These are phyloP conservation scores for Eucalyptus sp. DNA, from an alignment of 345 rosid genomes.

Conservation along the genomic window DNA sequence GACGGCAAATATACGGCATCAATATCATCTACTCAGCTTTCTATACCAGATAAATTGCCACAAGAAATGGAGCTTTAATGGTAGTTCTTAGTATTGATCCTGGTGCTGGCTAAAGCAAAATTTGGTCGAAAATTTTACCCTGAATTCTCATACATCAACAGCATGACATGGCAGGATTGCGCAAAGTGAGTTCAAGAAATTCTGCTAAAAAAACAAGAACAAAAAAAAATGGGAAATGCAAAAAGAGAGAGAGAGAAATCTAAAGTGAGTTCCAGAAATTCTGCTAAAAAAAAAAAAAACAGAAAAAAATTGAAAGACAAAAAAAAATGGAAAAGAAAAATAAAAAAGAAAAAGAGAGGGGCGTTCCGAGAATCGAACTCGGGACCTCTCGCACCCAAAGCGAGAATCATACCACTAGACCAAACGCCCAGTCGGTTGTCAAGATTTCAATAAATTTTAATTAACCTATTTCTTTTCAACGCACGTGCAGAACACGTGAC, in stretches of 20 bases:
- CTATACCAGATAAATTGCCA: neutral
- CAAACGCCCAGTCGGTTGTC: conserved; percentile 31
- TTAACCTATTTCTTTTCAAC: fast-evolving
- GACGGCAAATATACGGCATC: no score
- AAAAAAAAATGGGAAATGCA: no score
- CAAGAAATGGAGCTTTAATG: neutral
- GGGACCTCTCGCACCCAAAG: conserved; percentile 98
- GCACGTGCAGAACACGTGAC: neutral
- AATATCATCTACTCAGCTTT: neutral
- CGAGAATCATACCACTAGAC: conserved; percentile 96
- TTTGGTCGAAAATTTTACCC: neutral
- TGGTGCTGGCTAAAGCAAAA: neutral
- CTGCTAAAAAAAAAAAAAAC: no score
- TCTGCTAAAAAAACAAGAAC: neutral
- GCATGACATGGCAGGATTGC: neutral
- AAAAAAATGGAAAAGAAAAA: no score
- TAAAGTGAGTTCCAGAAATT: no score
- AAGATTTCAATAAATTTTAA: fast-evolving
- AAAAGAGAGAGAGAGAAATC: fast-evolving
- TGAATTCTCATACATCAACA: neutral
- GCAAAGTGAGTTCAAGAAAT: neutral
- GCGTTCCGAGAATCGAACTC: conserved; percentile 86
- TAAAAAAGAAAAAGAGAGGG: conserved; percentile 1
- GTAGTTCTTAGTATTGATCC: neutral
- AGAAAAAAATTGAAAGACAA: no score